Base-by-base conservation (phyloP, 345 rosid genomes). In the Nephelium lappaceum region DNA sequence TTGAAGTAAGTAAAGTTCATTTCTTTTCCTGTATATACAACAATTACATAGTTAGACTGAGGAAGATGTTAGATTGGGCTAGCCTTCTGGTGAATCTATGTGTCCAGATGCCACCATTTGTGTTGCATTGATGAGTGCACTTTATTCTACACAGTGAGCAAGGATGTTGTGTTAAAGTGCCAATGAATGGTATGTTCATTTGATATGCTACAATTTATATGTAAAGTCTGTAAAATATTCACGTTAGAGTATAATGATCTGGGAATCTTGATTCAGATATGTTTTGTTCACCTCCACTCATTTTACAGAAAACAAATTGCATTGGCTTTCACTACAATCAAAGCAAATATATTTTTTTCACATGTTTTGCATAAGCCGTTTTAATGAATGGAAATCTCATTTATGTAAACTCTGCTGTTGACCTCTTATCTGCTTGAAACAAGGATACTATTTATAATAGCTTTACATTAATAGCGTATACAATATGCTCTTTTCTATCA, bases 81-180 rank as follows among this genome's bases (percentile, higher is more conserved):
- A 90, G 76, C 96, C 99, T 86, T 91, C 97, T 73, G 98, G 98
- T 82, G 96, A 95, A 90, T 88, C 93, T 85, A 72, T 95, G 88
- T 86, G 75, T 80, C 99, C 98, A 80, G 97, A 95, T 82, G 94
- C 97, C 62, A 86, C 93, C 67, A 86, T 27, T 27, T 27, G 31
- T 27, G 31, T 2, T 27, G 31, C 31, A 27, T 27, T 27, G 31
- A 27, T 27, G 31, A 27, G 31, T 27, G 31, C 31, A 2, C 31
- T 27, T 27, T 27, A 27, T 27, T 27, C 1, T 27, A 91, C 73
- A 88, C 95, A 78, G 90, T 87, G 77, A 86, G 87, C 64, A 98
- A 95, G 85, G 97, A 93, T 71, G 31, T 27, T 27, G 31, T 27
- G 31, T 27, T 0, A 27, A 27, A 27, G 31, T 27, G 31, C 31